Conservation (phyloP, 164 flowering plant species). For the Pachysandra terminalis region DNA sequence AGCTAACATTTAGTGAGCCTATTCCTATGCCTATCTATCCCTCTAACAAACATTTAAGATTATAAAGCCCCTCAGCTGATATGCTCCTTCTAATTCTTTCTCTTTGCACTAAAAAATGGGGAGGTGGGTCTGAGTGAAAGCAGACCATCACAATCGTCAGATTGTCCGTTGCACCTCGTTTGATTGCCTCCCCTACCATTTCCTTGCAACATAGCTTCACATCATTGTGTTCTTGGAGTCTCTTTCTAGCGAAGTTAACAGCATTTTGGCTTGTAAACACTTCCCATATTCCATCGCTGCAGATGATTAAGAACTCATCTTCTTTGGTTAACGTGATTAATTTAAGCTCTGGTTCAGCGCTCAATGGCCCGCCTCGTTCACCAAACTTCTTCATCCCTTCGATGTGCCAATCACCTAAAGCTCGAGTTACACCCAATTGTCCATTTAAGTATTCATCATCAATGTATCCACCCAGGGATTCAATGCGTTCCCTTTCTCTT, state of each 20-base stretch:
- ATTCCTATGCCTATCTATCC: constrained; percentile 20
- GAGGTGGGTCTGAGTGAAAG: constrained; percentile 76
- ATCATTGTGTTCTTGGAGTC: constrained; percentile 80
- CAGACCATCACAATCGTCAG: constrained; percentile 74
- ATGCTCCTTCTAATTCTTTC: constrained; percentile 59
- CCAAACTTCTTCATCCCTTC: constrained; percentile 60
- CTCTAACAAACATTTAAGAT: constrained; percentile 50
- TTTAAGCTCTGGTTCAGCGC: constrained; percentile 89
- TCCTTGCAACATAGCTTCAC: constrained; percentile 72
- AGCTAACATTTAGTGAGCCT: neutral
- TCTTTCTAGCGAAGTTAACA: constrained; percentile 66
- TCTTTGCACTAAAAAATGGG: constrained; percentile 31
- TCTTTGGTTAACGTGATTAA: constrained; percentile 60
- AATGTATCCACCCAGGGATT: constrained; percentile 78
- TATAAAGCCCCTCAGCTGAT: constrained; percentile 81
- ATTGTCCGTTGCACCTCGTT: constrained; percentile 69
- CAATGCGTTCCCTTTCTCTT: constrained; percentile 58
- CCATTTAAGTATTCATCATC: constrained; percentile 93
- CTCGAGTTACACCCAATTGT: constrained; percentile 74
- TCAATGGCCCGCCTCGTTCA: constrained; percentile 60
- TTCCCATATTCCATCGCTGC: constrained; percentile 97
- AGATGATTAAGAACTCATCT: constrained; percentile 84
- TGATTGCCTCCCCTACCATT: constrained; percentile 75
- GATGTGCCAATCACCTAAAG: constrained; percentile 92
- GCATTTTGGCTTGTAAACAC: constrained; percentile 80